These are phyloP conservation scores for Excoecaria cochinchinensis DNA, from an alignment of 345 rosid species.

Conservation along the genomic window DNA sequence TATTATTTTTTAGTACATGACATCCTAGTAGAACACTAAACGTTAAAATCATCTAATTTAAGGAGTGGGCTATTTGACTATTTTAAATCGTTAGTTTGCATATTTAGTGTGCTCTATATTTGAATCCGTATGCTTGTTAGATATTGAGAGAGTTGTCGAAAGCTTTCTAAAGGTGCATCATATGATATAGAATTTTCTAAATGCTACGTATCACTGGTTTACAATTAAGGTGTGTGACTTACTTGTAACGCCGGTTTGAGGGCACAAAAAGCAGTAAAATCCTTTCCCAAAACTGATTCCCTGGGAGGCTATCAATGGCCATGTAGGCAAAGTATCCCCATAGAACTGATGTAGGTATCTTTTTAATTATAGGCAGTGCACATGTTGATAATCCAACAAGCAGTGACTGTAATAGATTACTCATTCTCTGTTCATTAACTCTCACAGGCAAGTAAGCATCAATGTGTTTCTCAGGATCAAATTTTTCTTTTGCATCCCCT, in stretches of 20 bases:
- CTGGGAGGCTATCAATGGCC: conserved; percentile 91
- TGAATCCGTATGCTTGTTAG: no score
- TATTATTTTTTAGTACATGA: neutral
- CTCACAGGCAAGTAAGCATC: conserved; percentile 72
- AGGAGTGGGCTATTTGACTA: neutral
- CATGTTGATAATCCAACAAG: conserved; percentile 58
- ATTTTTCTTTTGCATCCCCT: conserved; percentile 40
- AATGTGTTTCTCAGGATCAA: conserved; percentile 67
- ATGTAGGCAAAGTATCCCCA: conserved; percentile 94
- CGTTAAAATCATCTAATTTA: neutral
- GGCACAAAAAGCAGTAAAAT: conserved; percentile 67
- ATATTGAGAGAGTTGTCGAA: no score
- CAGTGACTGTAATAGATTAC: conserved; percentile 71
- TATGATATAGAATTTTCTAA: neutral
- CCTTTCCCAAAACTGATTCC: conserved; percentile 90
- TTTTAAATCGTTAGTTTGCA: neutral
- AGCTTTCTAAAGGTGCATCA: neutral
- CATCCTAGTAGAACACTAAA: neutral
- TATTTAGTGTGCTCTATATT: neutral
- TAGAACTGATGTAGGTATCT: conserved; percentile 73
- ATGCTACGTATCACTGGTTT: neutral
- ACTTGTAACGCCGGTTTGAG: conserved; percentile 70
- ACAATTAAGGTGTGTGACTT: conserved; percentile 20
- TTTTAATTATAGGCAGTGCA: conserved; percentile 58
- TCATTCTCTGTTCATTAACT: conserved; percentile 79